phyloP scores from a whole-genome alignment of 768 basidiomycete species.

The Termitomyces sp. region DNA sequence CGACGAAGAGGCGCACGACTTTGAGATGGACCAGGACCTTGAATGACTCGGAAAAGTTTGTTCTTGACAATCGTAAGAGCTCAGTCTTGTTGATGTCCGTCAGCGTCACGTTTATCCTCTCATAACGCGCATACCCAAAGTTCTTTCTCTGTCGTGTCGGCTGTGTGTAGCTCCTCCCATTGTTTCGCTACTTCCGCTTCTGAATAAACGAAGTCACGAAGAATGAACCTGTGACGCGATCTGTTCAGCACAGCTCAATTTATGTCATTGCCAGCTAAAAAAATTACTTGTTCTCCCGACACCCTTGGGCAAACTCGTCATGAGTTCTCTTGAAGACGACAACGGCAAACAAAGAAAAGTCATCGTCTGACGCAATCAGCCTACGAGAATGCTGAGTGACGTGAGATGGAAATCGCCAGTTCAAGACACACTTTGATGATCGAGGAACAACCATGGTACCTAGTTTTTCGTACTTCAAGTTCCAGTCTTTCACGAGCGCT shows the following conservation, averaged over 20 bases:
- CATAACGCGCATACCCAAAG: conserved; percentile 74
- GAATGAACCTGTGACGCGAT: conserved; percentile 64
- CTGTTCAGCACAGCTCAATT: conserved; percentile 1
- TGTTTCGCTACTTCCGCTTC: conserved; percentile 79
- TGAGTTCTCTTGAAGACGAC: conserved; percentile 88
- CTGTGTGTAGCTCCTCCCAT: conserved; percentile 71
- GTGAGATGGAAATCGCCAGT: not conserved
- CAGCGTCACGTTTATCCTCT: not conserved
- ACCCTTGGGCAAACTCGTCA: conserved; percentile 91
- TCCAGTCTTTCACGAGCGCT: conserved; percentile 83
- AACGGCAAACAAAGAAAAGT: conserved; percentile 80
- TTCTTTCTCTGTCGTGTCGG: conserved; percentile 88
- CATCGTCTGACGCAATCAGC: conserved; percentile 77
- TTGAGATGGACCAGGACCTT: conserved; percentile 93
- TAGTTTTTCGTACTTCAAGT: conserved; percentile 81
- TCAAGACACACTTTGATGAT: conserved; percentile 68
- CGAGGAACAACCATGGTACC: conserved; percentile 90
- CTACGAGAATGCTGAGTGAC: conserved; percentile 31
- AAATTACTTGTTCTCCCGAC: conserved; percentile 87
- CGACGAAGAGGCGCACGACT: conserved; percentile 84
- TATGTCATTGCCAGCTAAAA: not conserved
- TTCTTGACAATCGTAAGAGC: conserved; percentile 81
- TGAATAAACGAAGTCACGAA: conserved; percentile 91
- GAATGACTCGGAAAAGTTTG: conserved; percentile 96
- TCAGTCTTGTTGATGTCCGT: conserved; percentile 61